Base-by-base conservation (phyloP, 306 rosid species). In the Macrotyloma uniflorum region DNA sequence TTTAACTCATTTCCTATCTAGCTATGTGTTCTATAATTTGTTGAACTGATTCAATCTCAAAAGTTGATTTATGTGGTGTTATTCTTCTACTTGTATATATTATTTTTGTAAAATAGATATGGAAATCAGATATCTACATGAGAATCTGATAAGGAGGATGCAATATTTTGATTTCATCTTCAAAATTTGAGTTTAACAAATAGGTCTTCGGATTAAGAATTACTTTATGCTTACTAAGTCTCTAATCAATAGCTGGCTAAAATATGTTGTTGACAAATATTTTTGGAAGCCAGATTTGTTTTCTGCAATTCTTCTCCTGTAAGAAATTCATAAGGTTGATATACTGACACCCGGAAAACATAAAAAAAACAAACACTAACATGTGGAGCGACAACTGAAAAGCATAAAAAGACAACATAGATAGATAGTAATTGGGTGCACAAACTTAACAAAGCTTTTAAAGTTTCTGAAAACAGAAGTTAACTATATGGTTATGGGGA, bases 371-470 rank as follows among this genome's bases (percentile, higher is more conserved):
- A 2, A 42, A 12, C 15, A 4, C 16, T 16, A 4, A 12, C 47
- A 42, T 42, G 47, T 42, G 47, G 13, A 11, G 15, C 12, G 47
- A 35, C 74, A 75, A 59, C 67, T 0, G 14, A 20, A 68, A 75
- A 75, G 57, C 67, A 68, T 40, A 61, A 70, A 70, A 77, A 70
- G 16, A 33, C 55, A 23, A 42, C 18, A 42, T 10, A 36, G 14
- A 35, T 15, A 26, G 69, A 53, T 14, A 19, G 47, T n/a, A n/a
- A n/a, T 59, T 79, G 50, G 58, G 40, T 82, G 35, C 43, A 70
- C 79, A 71, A 33, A 70, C 75, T 77, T 45, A 11, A 23, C 16
- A 6, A 71, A 63, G 64, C 47, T 8, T 70, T 22, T 9, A 24
- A 40, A n/a, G 32, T 23, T 58, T 42, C 40, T 8, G 26, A 68